Conservation (phyloP, 306 rosid species). For the Datisca glomerata region DNA sequence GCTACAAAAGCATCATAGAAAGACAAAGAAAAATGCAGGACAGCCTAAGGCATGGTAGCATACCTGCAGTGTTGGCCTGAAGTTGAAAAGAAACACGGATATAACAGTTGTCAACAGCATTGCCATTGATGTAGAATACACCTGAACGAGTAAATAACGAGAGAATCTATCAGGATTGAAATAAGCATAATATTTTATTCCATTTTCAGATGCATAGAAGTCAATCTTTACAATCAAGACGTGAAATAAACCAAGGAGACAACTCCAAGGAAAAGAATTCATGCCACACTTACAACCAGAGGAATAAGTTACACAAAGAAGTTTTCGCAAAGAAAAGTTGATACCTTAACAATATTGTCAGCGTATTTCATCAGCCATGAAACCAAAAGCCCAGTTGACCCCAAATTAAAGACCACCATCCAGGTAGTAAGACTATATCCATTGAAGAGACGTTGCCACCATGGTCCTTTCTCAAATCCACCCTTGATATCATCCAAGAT, state of each 20-base stretch:
- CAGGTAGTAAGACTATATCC: conserved; percentile 81
- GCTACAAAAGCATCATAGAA: not conserved
- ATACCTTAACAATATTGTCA: conserved; percentile 90
- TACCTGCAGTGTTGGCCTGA: conserved; percentile 88
- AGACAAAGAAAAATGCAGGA: not conserved
- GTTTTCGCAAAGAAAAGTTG: not conserved
- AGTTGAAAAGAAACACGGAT: conserved; percentile 65
- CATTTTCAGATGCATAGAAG: too few species aligned
- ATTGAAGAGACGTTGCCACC: conserved; percentile 84
- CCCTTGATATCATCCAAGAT: conserved; percentile 74
- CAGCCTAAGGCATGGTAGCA: conserved; percentile 6
- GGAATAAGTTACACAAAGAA: not conserved
- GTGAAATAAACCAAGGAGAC: too few species aligned
- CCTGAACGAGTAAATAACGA: conserved; percentile 21
- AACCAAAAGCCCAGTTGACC: conserved; percentile 86
- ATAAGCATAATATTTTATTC: too few species aligned
- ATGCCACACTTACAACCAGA: not conserved
- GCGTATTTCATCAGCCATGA: conserved; percentile 98
- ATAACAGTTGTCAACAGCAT: conserved; percentile 80
- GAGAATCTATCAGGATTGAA: too few species aligned
- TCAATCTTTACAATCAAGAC: too few species aligned
- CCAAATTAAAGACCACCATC: conserved; percentile 89
- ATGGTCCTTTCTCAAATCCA: conserved; percentile 90
- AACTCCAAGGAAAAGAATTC: not conserved
- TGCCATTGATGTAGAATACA: conserved; percentile 95